A percentile compares a stretch with the other conserved stretches of the same genome.
Conservation (phyloP, 169 alveolate genomes). For the Plasmodium cynomolgi region DNA sequence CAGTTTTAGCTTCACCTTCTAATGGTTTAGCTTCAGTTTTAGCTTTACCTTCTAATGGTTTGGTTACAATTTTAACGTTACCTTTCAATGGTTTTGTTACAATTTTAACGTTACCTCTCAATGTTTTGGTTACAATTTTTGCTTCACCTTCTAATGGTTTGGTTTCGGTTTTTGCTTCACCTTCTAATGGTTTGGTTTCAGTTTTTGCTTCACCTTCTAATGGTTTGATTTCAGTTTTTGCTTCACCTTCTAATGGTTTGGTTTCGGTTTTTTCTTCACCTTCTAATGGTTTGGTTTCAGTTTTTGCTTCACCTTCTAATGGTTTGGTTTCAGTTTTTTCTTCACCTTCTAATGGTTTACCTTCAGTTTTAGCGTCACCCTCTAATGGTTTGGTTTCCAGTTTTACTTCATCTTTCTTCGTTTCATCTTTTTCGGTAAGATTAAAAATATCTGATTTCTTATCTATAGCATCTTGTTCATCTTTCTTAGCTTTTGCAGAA, state of each 20-base stretch:
- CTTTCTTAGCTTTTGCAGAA: background rate
- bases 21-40: background rate
- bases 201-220: background rate
- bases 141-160: no score
- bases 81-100: background rate
- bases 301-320: background rate
- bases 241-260: background rate
- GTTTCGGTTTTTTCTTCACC: background rate
- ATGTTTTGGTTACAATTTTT: no score
- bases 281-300: background rate
- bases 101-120: background rate
- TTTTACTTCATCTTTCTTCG: no score
- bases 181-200: background rate
- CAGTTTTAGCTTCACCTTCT: background rate
- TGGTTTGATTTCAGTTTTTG: background rate
- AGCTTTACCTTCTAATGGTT: background rate
- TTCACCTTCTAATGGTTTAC: background rate
- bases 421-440: background rate
- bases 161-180: background rate
- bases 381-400: background rate
- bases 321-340: background rate
- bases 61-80: background rate
- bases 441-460: background rate
- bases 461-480: background rate
- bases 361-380: background rate